Evolutionary conservation across 2,329 filamentous ascomycete species (phyloP), one percentile per base, ranked within the genome.

Genomic region (Mariannaea elegans): DNA sequence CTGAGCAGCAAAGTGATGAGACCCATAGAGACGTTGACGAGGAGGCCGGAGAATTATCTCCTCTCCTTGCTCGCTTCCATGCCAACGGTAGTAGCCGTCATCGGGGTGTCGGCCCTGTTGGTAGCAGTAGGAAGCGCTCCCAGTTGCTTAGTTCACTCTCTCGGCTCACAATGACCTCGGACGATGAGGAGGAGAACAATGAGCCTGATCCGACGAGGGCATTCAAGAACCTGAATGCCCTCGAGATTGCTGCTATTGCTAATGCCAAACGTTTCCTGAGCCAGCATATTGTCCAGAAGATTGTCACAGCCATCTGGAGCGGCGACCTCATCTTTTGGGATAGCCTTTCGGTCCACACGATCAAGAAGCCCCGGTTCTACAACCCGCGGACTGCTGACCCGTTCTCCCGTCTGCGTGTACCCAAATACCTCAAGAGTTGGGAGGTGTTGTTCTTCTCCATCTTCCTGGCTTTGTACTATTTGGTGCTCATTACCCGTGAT

Each of bases 251-350:
- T 23, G 89, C 90, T 44, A 87, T 96, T 18, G 90, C 90, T 12
- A 85, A 91, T 59, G 91, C 92, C 27, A 97, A 97, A 78, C 90
- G 90, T 44, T 96, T 97, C 67, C 83, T 97, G 32, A 90, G 89
- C 71, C 92, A 96, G 74, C 84, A 85, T 60, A 86, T 91, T 3
- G 90, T 96, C 10, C 93, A 97, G 72, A 91, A 90, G 69, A 90
- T 96, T 65, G 87, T 97, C 62, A 90, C 90, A 44, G 90, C 90
- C 47, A 91, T 97, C 53, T 96, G 93, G 92, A 87, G 89, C 63
- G 93, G 93, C 44, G 89, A 94, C 65, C 93, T 97, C 61, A 86
- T 94, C 34, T 95, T 96, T 74, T 97, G 92, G 93, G 90, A 93
- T 61, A 86, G 82, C 6, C 79, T 97, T n/a, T 89, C 86, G 8